Evolutionary conservation across 352 stramenopile genomes (phyloP), one percentile per base, ranked within the genome.

Genomic region (Phytopythium helicoides): DNA sequence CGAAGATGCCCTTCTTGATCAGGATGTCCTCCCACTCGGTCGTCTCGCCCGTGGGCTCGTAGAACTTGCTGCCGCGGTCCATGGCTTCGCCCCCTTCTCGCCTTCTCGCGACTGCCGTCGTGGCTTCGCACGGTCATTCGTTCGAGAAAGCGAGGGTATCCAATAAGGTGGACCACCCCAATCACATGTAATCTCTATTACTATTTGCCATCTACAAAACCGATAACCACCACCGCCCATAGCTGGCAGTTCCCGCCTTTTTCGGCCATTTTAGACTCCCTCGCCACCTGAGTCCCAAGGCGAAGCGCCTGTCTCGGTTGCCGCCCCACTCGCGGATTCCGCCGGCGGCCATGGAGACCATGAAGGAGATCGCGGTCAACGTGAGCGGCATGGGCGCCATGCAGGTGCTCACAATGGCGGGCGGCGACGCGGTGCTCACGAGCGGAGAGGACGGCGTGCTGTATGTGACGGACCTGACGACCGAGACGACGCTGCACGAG

Each of bases 1-100:
- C 86, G 25, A 95, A 62, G 56, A 95, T 95, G 6, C 86, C 86
- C 56, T 91, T 92, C 68, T 94, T 95, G 44, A 95, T 66, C 51
- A 95, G 63, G 58, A 95, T 95, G 50, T 95, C 86, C 65, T 95
- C 86, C 86, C 86, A 95, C 68, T 95, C 83, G 26, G 86, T 95
- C 53, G 86, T 95, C 72, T 95, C 86, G 58, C 86, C 86, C 59
- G 86, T 95, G 18, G 82, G 82, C 66, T 71, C 86, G 71, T 95
- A 95, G 58, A 69, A 83, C 65, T 91, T 88, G 62, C 82, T 87
- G 37, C 86, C 86, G 37, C 83, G 83, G 60, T 93, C 82, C 33
- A 71, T 71, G 73, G 82, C 3, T 14, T 61, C n/a, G 6, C 19
- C 60, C 55, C 9, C 40, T 47, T 26, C 42, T 42, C 28, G 34